Evolutionary conservation across 257 asterid genomes (phyloP).

Genomic region (Ophiorrhiza pumila): DNA sequence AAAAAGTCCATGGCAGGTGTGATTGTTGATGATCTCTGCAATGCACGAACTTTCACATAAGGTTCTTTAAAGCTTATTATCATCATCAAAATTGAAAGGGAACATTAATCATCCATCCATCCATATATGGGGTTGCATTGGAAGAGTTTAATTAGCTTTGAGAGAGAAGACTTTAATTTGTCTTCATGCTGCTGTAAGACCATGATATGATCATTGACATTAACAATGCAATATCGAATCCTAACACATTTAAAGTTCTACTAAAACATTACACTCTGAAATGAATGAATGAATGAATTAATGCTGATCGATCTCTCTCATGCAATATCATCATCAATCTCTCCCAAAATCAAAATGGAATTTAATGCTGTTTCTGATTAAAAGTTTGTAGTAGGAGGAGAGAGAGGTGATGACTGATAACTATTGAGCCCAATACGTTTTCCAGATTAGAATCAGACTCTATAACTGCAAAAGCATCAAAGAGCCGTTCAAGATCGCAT

Average conservation of each 20-base stretch:
- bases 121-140: neutral
- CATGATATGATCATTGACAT: slow-evolving; percentile 12
- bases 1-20: slow-evolving; percentile 7
- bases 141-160: no score
- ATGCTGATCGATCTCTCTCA: no score
- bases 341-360: slow-evolving; percentile 4
- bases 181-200: slow-evolving; percentile 18
- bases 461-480: slow-evolving; percentile 12
- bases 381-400: neutral
- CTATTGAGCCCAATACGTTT: neutral
- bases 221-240: no score
- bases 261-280: slow-evolving; percentile 7
- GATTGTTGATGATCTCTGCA: slow-evolving; percentile 1
- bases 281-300: slow-evolving; percentile 16
- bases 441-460: neutral
- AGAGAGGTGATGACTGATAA: neutral
- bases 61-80: neutral
- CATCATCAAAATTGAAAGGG: slow-evolving; percentile 13
- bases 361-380: slow-evolving; percentile 17
- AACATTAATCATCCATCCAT: slow-evolving; percentile 3
- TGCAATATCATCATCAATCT: no score
- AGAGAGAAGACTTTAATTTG: no score
- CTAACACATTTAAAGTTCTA: slow-evolving; percentile 3
- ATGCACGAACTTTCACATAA: slow-evolving; percentile 23
- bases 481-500: slow-evolving; percentile 9